phyloP scores from a whole-genome alignment of 208 protist species.

The Wallacemonas collosoma region DNA sequence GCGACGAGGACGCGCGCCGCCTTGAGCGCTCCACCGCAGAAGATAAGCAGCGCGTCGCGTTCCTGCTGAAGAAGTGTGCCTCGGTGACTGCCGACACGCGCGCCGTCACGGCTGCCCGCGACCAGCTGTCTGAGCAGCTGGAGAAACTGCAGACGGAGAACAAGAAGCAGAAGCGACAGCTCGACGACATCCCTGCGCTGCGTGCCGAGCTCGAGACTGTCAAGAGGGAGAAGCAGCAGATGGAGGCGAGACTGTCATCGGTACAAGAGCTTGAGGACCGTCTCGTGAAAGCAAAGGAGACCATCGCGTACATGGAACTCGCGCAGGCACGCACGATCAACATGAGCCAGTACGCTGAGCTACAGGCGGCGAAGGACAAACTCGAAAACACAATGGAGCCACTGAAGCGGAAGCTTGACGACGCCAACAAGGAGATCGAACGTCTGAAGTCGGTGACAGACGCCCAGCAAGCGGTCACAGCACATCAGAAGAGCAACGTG shows the following conservation, averaged over 20 bases:
- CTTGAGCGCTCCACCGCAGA: conserved; percentile 50
- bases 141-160: conserved; percentile 53
- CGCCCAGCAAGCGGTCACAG: conserved; percentile 59
- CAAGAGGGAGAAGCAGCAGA: conserved; percentile 46
- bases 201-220: conserved; percentile 49
- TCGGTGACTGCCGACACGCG: conserved; percentile 52
- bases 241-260: conserved; percentile 61
- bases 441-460: conserved; percentile 60
- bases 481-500: conserved; percentile 62
- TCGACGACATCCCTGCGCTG: conserved; percentile 44
- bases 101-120: conserved; percentile 30
- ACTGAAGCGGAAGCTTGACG: conserved; percentile 67
- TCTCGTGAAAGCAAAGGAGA: conserved; percentile 88
- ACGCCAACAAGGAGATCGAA: conserved; percentile 66
- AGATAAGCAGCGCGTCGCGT: conserved; percentile 81
- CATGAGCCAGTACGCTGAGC: conserved; percentile 81
- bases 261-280: conserved; percentile 69
- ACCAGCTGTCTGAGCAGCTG: conserved; percentile 48
- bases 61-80: conserved; percentile 78
- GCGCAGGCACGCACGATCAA: conserved; percentile 76
- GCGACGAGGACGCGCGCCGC: conserved; percentile 46
- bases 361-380: conserved; percentile 73
- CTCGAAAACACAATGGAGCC: conserved; percentile 72
- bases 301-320: conserved; percentile 88
- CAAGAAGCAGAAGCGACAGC: conserved; percentile 50